Conservation (phyloP, 176 grass and related monocot genomes). For the Raddia distichophylla region DNA sequence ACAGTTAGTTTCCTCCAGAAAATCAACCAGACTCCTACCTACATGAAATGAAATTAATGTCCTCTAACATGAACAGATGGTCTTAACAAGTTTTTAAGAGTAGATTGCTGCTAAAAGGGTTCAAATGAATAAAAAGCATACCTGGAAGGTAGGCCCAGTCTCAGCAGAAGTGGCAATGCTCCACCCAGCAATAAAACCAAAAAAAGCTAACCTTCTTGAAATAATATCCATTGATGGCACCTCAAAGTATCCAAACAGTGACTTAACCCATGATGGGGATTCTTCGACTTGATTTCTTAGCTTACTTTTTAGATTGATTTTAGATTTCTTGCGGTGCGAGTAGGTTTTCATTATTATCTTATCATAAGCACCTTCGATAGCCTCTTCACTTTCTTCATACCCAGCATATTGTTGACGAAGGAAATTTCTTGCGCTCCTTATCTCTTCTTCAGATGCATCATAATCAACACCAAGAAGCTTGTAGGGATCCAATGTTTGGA, state of each 20-base stretch:
- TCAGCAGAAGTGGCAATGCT: constrained; percentile 83
- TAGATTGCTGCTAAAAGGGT: not conserved
- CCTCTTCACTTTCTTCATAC: constrained; percentile 75
- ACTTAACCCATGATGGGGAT: constrained; percentile 81
- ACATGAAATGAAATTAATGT: constrained; percentile 2
- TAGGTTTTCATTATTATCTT: constrained; percentile 89
- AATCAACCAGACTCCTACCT: not conserved
- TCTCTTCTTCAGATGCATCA: constrained; percentile 90
- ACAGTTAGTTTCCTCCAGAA: not conserved
- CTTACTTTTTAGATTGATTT: constrained; percentile 83
- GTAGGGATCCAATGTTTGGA: constrained; percentile 76
- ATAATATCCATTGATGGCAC: constrained; percentile 62
- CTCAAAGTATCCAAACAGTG: constrained; percentile 67
- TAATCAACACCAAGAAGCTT: constrained; percentile 71
- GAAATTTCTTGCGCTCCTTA: constrained; percentile 70
- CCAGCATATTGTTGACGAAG: constrained; percentile 72
- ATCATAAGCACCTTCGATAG: constrained; percentile 94
- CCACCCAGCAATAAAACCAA: constrained; percentile 88
- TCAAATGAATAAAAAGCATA: constrained; percentile 30
- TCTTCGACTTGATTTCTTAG: constrained; percentile 73
- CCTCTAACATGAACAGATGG: not conserved
- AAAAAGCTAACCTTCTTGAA: constrained; percentile 62
- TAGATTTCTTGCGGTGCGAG: constrained; percentile 68
- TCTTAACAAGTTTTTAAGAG: not conserved
- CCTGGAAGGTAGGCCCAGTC: constrained; percentile 90